Base-by-base conservation (phyloP, 768 basidiomycete species). In the Mycena epipterygia region DNA sequence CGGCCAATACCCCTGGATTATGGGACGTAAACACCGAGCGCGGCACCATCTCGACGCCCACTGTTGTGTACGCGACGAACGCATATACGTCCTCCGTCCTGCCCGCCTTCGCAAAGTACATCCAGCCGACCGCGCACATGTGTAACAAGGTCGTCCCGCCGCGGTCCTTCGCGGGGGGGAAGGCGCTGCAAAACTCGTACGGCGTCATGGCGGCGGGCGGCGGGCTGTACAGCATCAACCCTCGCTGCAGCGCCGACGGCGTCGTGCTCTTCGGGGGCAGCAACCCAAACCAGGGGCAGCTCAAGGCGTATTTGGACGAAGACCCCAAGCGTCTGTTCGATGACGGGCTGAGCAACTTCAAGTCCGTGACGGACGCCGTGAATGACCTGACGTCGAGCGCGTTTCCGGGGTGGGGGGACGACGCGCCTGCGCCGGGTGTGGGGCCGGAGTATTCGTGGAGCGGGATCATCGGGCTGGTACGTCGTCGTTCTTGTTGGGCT, bases 41-140 rank as follows among this genome's bases (percentile, higher is more conserved):
- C 46, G 89, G 89, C 0, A 70, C 44, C 25, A 68, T 89, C 33
- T 70, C 67, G 3, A 74, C 88, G 0, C 70, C 76, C 14, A 85
- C 84, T 33, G 84, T 90, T 23, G 81, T 90, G 0, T 88, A 87
- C 70, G 86, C 87, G 6, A 90, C 89, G 13, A 90, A 90, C 73
- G 89, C 84, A 14, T 89, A 88, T 73, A 81, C 84, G 16, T 81
- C 87, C 1, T 76, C 80, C 23, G 78, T 90, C 27, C 72, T 90
- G 11, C 86, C 89, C 0, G 77, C 81, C 21, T 79, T 89, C 32
- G 72, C 74, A 11, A 67, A 75, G 9, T 74, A 73, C 23, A 78
- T 84, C 30, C 68, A 74, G 35, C 74, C 75, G 27, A 68, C 73
- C 23, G 64, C 73, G 44, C 69, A 71, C 60, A 74, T 72, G 61